Percentiles rank a stretch among this genome's conserved stretches.
phyloP scores from a whole-genome alignment of 2,329 filamentous ascomycete genomes.

The Stemphylium beticola region DNA sequence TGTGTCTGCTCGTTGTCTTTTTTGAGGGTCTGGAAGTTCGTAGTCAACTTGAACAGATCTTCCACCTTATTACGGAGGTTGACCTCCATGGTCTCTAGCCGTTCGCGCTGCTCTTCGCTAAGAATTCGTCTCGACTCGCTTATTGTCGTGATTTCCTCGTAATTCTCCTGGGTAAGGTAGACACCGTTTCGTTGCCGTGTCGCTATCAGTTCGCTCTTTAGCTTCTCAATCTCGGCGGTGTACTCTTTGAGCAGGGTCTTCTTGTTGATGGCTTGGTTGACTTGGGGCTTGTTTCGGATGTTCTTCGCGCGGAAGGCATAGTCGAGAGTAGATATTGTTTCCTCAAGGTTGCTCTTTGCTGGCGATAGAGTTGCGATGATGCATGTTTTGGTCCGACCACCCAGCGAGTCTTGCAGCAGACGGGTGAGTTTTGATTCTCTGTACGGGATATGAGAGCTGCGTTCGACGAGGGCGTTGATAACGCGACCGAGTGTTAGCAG shows the following conservation, averaged over 20 bases:
- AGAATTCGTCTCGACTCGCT: conserved; percentile 92
- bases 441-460: conserved; percentile 85
- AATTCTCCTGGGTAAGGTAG: conserved; percentile 86
- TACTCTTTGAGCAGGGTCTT: conserved; percentile 91
- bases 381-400: conserved; percentile 95
- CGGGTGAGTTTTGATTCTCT: conserved; percentile 96
- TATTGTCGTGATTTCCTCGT: conserved; percentile 88
- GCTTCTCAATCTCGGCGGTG: conserved; percentile 87
- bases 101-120: conserved; percentile 88
- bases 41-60: conserved; percentile 85
- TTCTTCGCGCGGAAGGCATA: conserved; percentile 99
- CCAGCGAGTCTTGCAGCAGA: conserved; percentile 92
- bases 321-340: conserved; percentile 97
- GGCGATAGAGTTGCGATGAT: conserved; percentile 98
- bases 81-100: conserved; percentile 88
- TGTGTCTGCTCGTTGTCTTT: conserved; percentile 85
- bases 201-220: conserved; percentile 91
- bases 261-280: conserved; percentile 91
- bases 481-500: conserved; percentile 92
- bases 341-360: conserved; percentile 92
- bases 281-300: conserved; percentile 95
- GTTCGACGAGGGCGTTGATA: conserved; percentile 96
- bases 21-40: conserved; percentile 85
- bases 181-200: conserved; percentile 94
- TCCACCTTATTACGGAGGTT: conserved; percentile 93